phyloP scores from a whole-genome alignment of 371 early-diverging fungal species.

The Mortierella sp. region DNA sequence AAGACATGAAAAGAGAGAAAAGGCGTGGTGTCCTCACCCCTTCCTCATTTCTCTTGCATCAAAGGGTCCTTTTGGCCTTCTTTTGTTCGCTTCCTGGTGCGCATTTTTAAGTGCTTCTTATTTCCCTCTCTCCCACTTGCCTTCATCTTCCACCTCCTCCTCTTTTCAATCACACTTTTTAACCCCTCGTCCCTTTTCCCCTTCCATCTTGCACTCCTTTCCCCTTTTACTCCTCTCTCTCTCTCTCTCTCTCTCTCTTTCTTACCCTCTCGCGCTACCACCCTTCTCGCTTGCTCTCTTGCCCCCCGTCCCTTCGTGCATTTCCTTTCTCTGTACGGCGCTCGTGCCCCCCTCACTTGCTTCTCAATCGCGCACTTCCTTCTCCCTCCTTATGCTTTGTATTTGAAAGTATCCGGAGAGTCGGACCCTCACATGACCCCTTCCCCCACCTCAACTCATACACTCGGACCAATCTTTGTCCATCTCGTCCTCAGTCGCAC shows the following conservation, averaged over 20 bases:
- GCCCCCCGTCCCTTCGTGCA: too few species aligned
- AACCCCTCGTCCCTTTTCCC: not conserved
- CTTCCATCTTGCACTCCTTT: not conserved
- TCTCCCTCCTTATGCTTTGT: not conserved
- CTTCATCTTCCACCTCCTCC: not conserved
- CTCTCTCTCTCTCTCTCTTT: not conserved
- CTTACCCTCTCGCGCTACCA: not conserved
- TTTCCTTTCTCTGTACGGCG: too few species aligned
- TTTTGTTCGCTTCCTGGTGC: not conserved
- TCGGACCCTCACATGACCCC: not conserved
- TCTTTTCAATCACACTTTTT: not conserved
- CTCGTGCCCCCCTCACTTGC: not conserved
- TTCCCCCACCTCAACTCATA: not conserved
- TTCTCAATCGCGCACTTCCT: not conserved
- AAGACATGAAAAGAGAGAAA: not conserved
- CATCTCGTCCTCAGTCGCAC: not conserved
- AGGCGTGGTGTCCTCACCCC: not conserved
- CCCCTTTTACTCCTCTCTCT: not conserved
- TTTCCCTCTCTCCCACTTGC: not conserved
- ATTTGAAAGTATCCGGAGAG: not conserved
- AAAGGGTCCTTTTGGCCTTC: not conserved
- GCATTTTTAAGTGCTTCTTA: conserved; percentile 1
- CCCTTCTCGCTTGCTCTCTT: too few species aligned
- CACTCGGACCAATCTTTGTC: not conserved
- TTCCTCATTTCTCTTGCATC: not conserved